A percentile compares a stretch with the other conserved stretches of the same genome.
Evolutionary conservation across 2,329 filamentous ascomycete genomes (phyloP).

Genomic region (Parascedosporium putredinis): DNA sequence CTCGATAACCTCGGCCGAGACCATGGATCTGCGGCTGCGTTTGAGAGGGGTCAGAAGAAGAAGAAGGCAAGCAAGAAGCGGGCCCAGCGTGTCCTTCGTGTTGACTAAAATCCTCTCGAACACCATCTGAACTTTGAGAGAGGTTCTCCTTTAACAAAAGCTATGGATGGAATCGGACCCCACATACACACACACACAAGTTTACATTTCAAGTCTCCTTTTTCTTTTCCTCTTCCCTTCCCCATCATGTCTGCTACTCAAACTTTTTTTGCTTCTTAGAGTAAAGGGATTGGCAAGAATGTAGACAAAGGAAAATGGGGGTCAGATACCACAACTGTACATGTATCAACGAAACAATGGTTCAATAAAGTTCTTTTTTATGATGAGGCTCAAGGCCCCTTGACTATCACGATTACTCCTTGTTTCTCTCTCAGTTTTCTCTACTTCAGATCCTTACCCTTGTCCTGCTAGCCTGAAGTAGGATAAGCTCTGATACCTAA

Average conservation of each 20-base stretch:
- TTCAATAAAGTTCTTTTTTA: not conserved
- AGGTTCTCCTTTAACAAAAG: not conserved
- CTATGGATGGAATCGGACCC: not conserved
- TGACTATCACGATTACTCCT: not conserved
- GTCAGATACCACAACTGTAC: not conserved
- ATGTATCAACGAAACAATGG: slow-evolving; percentile 1
- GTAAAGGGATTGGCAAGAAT: not conserved
- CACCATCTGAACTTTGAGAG: not conserved
- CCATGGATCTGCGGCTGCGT: slow-evolving; percentile 58
- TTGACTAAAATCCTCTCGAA: slow-evolving; percentile 44
- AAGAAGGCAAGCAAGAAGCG: slow-evolving; percentile 65
- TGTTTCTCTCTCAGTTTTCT: not conserved
- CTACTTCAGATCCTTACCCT: too few relatives aligned
- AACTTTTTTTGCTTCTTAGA: not conserved
- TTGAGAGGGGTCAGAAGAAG: slow-evolving; percentile 74
- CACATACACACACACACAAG: not conserved
- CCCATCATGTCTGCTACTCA: not conserved
- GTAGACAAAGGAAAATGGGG: slow-evolving; percentile 1
- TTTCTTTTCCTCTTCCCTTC: not conserved
- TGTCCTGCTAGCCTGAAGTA: too few relatives aligned
- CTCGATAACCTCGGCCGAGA: slow-evolving; percentile 92
- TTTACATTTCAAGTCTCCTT: not conserved
- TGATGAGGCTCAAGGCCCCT: not conserved
- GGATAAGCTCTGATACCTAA: too few relatives aligned
- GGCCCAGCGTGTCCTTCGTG: slow-evolving; percentile 59